Base-by-base conservation (phyloP, 2,329 filamentous ascomycete species). In the Colletotrichum ledebouriae region DNA sequence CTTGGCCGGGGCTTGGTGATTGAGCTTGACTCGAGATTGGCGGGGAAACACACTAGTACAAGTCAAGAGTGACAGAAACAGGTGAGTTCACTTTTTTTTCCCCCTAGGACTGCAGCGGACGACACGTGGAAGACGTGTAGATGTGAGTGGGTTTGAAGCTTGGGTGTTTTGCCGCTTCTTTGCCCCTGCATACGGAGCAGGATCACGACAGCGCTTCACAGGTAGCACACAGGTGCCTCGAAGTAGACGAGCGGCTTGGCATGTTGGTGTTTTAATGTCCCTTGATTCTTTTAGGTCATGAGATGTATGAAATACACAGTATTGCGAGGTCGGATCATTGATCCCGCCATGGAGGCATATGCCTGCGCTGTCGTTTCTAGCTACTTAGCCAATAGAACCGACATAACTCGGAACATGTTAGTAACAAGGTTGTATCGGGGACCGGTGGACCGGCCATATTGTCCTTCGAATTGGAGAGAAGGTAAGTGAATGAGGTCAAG, bases 241-340 rank as follows among this genome's bases (percentile, higher is more conserved):
- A 39, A 39, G 34, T 39, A 39, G 34, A 39, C 34, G 34, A 39
- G 3, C 34, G 9, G 34, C 57, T 50, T 59, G 29, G 44, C 57
- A 6, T 12, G 44, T 22, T 29, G 29, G 11, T 33, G 5, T 53
- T 37, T 29, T 9, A 10, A 33, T 4, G 41, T n/a, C 46, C 60
- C 52, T 29, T 29, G 53, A 22, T 56, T 62, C 22, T 50, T 62
- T 33, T 62, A 62, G 63, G 63, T 66, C 63, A 66, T 47, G 50
- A 39, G 37, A 17, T 62, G 42, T 56, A 39, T 12, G 41, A 22
- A 25, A 5, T 25, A 25, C 25, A 25, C 5, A 4, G 25, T 25
- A 25, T 5, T 12, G 5, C 61, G 41, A 17, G 41, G 29, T 29
- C 17, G 17, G 44, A 15, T 15, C 6, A 22, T 17, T 57, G n/a